These are phyloP conservation scores for Coemansia sp. DNA, from an alignment of 192 early-diverging fungal genomes.

Conservation along the genomic window DNA sequence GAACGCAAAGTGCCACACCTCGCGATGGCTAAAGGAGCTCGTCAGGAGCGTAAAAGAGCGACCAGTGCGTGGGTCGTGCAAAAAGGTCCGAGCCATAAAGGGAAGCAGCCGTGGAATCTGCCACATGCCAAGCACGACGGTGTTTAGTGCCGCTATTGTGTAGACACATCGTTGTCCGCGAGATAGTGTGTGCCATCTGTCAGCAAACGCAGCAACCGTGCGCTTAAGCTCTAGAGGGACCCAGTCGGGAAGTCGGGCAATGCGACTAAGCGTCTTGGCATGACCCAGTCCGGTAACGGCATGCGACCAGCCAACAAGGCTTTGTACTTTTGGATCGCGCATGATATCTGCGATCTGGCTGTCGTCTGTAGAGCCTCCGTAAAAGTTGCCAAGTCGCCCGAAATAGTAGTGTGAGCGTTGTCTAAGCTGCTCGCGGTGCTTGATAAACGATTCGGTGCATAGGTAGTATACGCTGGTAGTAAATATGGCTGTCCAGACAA, in stretches of 20 bases:
- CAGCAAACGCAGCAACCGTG: conserved; percentile 21
- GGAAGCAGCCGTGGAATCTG: conserved; percentile 62
- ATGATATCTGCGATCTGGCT: conserved; percentile 22
- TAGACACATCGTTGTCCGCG: conserved; percentile 37
- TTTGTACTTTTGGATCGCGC: conserved; percentile 24
- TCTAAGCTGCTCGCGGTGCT: conserved; percentile 8
- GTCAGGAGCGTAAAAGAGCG: conserved; percentile 78
- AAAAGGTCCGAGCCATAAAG: conserved; percentile 77
- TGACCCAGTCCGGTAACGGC: conserved; percentile 16
- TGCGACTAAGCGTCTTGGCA: conserved; percentile 21
- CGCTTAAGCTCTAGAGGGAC: conserved; percentile 41
- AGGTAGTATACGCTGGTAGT: conserved; percentile 30
- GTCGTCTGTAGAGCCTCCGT: background rate
- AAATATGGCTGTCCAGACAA: conserved; percentile 39
- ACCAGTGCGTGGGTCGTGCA: conserved; percentile 72
- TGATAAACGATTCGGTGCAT: conserved; percentile 21
- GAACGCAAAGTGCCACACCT: conserved; percentile 73
- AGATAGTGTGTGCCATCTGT: conserved; percentile 35
- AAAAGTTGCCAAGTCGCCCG: conserved; percentile 1
- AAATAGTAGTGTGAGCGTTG: background rate
- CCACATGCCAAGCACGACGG: conserved; percentile 77
- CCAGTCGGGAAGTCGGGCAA: conserved; percentile 47
- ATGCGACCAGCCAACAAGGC: conserved; percentile 31
- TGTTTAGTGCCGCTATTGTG: conserved; percentile 69
- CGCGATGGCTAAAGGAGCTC: conserved; percentile 74